Conservation (phyloP, 768 basidiomycete genomes). For the Russula sp. region DNA sequence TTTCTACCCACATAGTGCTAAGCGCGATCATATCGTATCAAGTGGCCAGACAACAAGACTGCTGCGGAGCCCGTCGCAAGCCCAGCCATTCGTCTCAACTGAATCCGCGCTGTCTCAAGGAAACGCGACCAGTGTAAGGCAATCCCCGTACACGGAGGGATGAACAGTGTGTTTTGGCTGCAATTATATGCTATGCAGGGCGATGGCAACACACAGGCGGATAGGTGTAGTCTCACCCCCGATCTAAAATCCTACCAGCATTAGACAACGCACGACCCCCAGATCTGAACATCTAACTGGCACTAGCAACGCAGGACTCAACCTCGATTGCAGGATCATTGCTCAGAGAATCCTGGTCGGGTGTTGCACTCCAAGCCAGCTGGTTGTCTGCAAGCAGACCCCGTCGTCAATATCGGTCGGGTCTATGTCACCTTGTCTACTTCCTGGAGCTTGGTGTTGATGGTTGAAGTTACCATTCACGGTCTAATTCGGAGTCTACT, state of each 20-base stretch:
- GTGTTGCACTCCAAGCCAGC: background rate
- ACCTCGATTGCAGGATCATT: constrained; percentile 3
- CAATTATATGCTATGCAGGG: background rate
- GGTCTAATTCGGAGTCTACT: background rate
- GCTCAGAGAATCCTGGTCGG: no score
- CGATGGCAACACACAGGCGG: background rate
- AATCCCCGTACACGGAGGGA: background rate
- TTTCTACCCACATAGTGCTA: background rate
- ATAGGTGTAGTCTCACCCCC: background rate
- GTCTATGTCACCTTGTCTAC: background rate
- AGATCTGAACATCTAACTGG: background rate
- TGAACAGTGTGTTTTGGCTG: background rate
- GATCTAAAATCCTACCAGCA: background rate
- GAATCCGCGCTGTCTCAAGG: background rate
- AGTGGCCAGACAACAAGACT: background rate
- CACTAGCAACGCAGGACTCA: background rate
- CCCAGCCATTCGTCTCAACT: background rate
- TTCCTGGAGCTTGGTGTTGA: constrained; percentile 19
- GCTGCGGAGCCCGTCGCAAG: background rate
- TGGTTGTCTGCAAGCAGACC: background rate
- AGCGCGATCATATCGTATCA: background rate
- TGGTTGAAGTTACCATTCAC: constrained; percentile 13
- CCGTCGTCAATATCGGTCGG: constrained; percentile 3
- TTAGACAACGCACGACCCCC: background rate
- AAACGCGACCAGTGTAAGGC: background rate